Evolutionary conservation across 768 basidiomycete species (phyloP).

Genomic region (Naganishia friedmannii): DNA sequence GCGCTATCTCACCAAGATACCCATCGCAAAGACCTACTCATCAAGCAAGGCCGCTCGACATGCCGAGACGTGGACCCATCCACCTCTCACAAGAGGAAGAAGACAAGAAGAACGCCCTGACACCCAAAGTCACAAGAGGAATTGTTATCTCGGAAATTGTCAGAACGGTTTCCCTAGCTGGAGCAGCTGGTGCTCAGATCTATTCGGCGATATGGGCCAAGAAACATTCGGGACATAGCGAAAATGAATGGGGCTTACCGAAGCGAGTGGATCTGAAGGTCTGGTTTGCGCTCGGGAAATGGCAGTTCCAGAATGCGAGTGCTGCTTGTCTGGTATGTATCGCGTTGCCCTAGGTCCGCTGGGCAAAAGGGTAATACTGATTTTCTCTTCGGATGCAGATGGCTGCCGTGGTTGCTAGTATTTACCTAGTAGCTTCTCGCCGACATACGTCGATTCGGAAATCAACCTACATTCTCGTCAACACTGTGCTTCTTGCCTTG

Average conservation of each 20-base stretch:
- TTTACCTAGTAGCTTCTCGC: background rate
- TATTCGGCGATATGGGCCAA: background rate
- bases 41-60: background rate
- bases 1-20: background rate
- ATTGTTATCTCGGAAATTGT: background rate
- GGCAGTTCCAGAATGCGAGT: background rate
- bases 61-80: constrained; percentile 4
- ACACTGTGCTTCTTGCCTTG: constrained; percentile 52
- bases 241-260: background rate
- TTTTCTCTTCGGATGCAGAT: background rate
- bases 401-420: background rate
- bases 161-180: background rate
- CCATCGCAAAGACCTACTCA: background rate
- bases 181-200: background rate
- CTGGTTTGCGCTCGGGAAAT: constrained; percentile 5
- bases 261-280: constrained; percentile 5
- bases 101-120: background rate
- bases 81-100: constrained; percentile 1
- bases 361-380: too few relatives aligned
- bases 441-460: constrained; percentile 17
- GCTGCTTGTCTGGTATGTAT: constrained; percentile 10
- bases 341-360: too few relatives aligned
- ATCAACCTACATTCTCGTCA: constrained; percentile 10
- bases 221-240: background rate
- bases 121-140: background rate